Conservation (phyloP, 2,329 filamentous ascomycete genomes). For the Fusarium cyanostomum region DNA sequence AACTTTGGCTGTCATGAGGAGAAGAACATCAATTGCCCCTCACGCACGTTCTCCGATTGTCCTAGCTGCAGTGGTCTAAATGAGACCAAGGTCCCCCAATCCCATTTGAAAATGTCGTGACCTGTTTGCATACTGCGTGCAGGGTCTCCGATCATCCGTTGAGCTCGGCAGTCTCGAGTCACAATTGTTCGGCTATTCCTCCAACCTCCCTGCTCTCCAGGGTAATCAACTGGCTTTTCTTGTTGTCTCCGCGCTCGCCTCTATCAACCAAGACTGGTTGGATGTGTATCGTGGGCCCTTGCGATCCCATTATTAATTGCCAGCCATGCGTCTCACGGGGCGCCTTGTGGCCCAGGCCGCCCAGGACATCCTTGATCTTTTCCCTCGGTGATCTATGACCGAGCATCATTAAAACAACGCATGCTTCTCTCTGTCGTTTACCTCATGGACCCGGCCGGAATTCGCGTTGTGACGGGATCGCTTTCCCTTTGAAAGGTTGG, state of each 20-base stretch:
- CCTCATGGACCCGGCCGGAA: conserved; percentile 5
- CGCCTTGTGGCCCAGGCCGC: conserved; percentile 19
- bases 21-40: conserved; percentile 21
- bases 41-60: conserved; percentile 24
- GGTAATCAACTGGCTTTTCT: conserved; percentile 10
- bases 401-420: not conserved
- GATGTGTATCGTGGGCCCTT: conserved; percentile 21
- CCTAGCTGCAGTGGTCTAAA: conserved; percentile 10
- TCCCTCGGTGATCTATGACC: conserved; percentile 7
- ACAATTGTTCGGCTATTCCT: conserved; percentile 31
- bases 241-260: conserved; percentile 3
- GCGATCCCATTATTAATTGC: conserved; percentile 27
- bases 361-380: conserved; percentile 11
- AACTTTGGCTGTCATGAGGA: conserved; percentile 12
- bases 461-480: conserved; percentile 2
- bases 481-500: conserved; percentile 8
- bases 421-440: not conserved
- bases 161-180: conserved; percentile 31
- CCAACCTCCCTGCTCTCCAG: conserved; percentile 6
- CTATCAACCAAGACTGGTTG: not conserved
- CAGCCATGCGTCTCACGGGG: conserved; percentile 24
- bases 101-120: conserved; percentile 9
- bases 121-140: conserved; percentile 6
- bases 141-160: conserved; percentile 40
- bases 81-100: conserved; percentile 14